phyloP scores from a whole-genome alignment of 2,329 filamentous ascomycete species.

The Cladosporium colombiae region DNA sequence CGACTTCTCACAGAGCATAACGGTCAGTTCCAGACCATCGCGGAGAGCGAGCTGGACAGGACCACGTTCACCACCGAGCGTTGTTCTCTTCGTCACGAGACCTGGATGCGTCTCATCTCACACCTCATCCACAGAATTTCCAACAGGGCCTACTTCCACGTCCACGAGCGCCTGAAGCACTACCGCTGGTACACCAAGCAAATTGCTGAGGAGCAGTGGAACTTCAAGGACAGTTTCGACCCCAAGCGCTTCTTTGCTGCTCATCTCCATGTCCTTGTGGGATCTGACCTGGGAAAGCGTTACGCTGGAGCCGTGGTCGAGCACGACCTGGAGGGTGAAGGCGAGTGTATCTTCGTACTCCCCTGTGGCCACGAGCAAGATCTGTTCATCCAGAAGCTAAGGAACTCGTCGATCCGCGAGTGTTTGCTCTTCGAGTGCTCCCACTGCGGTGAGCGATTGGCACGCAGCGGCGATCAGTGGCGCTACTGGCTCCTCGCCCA shows the following conservation, averaged over 20 bases:
- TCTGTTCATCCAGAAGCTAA: background rate
- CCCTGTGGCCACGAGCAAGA: background rate
- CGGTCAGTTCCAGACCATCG: background rate
- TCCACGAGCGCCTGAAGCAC: background rate
- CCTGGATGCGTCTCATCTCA: background rate
- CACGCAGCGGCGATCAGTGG: background rate
- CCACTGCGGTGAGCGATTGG: background rate
- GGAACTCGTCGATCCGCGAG: background rate
- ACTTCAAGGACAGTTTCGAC: background rate
- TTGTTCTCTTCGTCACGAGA: background rate
- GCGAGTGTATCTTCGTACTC: background rate
- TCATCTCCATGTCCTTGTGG: background rate
- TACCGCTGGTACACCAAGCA: background rate
- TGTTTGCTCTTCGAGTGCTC: background rate
- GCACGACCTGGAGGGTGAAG: background rate
- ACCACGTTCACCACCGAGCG: background rate
- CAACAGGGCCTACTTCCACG: slow-evolving; percentile 11
- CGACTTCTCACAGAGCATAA: background rate
- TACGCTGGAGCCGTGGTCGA: background rate
- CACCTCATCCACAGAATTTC: background rate
- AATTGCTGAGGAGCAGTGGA: background rate
- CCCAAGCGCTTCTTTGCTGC: background rate
- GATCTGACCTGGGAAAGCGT: background rate
- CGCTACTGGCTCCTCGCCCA: background rate
- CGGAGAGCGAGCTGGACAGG: background rate